Base-by-base conservation (phyloP, 176 grass and related monocot genomes). In the Aechmea fasciata region DNA sequence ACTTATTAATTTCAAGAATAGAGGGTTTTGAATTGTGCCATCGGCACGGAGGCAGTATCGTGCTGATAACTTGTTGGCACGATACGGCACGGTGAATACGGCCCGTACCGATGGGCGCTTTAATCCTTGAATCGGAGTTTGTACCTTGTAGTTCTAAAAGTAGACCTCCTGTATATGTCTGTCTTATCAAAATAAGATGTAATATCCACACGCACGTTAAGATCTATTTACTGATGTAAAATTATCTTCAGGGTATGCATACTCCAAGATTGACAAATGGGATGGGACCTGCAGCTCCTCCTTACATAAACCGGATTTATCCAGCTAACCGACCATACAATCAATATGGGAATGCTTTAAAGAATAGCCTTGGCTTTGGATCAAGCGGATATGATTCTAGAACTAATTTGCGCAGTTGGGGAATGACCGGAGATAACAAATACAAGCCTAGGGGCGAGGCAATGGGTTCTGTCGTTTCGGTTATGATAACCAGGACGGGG, bases 321-420 rank as follows among this genome's bases (percentile, higher is more conserved):
- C 88, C 78, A 7, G 77, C 84, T 68, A 89, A 67, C 71, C 77
- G 85, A 66, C 63, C 89, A 14, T 87, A 87, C 66, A 75, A 75
- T 75, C 90, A 85, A 48, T 89, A 86, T 1, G 77, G 79, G 57
- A 88, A 77, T 69, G 64, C 85, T 2, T 33, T 81, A 28, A 87
- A 86, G 80, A 33, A 70, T 61, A 83, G 78, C 13, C 72, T 96
- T 81, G 82, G 82, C 65, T 96, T 79, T 51, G 85, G 79, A 69
- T 96, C 87, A 75, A 90, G 87, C 72, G 71, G 83, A 6, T 96
- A 91, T 64, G 88, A 87, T 70, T 85, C 84, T 2, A 87, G 87
- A 80, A 90, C 77, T 25, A 90, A 87, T 83, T 82, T 70, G 48
- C 76, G 73, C 33, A 41, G 33, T n/a, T 91, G 92, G 92, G 81